A percentile compares a stretch with the other conserved stretches of the same genome.
Conservation (phyloP, 306 rosid genomes). For the Coriaria nepalensis region DNA sequence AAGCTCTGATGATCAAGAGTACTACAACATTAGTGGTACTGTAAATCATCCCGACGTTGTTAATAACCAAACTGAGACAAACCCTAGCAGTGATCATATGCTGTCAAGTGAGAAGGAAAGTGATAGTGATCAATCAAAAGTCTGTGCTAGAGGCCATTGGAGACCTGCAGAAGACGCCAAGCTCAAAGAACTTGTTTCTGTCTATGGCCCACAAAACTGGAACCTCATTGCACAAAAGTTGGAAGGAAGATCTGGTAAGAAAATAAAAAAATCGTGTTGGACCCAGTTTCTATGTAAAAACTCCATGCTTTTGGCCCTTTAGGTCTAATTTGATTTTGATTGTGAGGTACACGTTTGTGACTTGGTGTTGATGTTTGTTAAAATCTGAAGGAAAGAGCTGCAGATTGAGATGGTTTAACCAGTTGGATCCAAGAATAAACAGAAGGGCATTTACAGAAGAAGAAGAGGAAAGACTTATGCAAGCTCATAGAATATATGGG, state of each 20-base stretch:
- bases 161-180: constrained; percentile 94
- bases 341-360: too few species aligned
- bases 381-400: constrained; percentile 70
- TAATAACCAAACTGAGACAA: constrained; percentile 13
- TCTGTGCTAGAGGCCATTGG: constrained; percentile 98
- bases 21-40: constrained; percentile 16
- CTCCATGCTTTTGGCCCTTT: not conserved
- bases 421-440: constrained; percentile 91
- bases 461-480: constrained; percentile 93
- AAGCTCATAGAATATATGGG: constrained; percentile 85
- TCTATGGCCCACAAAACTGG: constrained; percentile 98
- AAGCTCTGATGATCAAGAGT: constrained; percentile 29
- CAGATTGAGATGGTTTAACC: constrained; percentile 94
- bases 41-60: constrained; percentile 2
- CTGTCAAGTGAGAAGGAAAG: constrained; percentile 27
- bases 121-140: constrained; percentile 55
- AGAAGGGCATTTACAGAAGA: constrained; percentile 81
- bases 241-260: constrained; percentile 93
- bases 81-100: constrained; percentile 27
- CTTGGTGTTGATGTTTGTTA: not conserved
- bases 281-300: too few species aligned
- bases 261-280: not conserved
- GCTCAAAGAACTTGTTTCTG: constrained; percentile 85
- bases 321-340: too few species aligned
- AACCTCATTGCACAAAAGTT: constrained; percentile 90